phyloP scores from a whole-genome alignment of 306 rosid genomes.

The Carpinus fangiana region DNA sequence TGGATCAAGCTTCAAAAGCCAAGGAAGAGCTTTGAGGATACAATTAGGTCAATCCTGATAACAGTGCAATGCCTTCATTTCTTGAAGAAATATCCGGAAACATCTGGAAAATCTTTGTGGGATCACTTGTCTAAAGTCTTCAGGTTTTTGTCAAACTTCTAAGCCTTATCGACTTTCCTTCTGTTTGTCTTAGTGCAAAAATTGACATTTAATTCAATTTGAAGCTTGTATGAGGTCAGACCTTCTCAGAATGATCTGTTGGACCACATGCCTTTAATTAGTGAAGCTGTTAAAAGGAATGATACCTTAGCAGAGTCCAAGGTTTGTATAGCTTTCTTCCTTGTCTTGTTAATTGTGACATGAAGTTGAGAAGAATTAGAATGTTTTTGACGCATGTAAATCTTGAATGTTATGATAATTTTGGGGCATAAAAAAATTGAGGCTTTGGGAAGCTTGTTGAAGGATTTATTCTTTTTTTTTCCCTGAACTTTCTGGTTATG shows the following conservation, averaged over 20 bases:
- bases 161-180: background rate
- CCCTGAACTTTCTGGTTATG: background rate
- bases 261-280: constrained; percentile 36
- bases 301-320: constrained; percentile 46
- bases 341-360: constrained; percentile 18
- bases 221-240: constrained; percentile 57
- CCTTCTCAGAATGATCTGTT: constrained; percentile 50
- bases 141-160: constrained; percentile 45
- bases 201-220: constrained; percentile 21
- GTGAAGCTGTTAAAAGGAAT: constrained; percentile 43
- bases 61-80: constrained; percentile 64
- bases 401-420: background rate
- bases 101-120: constrained; percentile 64
- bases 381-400: background rate
- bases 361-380: background rate
- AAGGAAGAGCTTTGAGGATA: constrained; percentile 67
- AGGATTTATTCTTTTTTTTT: background rate
- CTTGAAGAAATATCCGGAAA: constrained; percentile 55
- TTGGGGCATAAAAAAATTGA: background rate
- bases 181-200: background rate
- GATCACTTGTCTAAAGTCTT: constrained; percentile 65
- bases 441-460: constrained; percentile 5
- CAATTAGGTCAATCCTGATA: constrained; percentile 57
- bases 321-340: constrained; percentile 47
- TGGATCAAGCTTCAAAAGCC: constrained; percentile 87